These are phyloP conservation scores for Alternaria brassicae DNA, from an alignment of 2,329 filamentous ascomycete species.

Conservation along the genomic window DNA sequence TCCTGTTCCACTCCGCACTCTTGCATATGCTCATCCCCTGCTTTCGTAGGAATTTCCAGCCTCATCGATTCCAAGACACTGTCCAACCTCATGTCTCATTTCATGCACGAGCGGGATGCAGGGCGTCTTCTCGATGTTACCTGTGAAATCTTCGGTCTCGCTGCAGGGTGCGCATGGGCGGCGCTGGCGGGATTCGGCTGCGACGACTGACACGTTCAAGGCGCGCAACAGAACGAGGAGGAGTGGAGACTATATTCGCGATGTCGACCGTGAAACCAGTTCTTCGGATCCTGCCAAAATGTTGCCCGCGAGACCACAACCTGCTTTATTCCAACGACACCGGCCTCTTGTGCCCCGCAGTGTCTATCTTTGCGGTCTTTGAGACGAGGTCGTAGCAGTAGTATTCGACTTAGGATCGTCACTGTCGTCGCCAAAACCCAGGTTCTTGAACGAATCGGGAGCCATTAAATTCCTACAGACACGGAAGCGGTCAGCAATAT, in stretches of 20 bases:
- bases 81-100: slow-evolving; percentile 15
- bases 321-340: slow-evolving; percentile 32
- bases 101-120: slow-evolving; percentile 2
- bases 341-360: slow-evolving; percentile 29
- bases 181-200: slow-evolving; percentile 1
- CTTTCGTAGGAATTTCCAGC: slow-evolving; percentile 1
- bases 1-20: slow-evolving; percentile 18
- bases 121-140: slow-evolving; percentile 30
- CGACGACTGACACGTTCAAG: slow-evolving; percentile 16
- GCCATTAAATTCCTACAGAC: slow-evolving; percentile 83
- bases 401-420: slow-evolving; percentile 16
- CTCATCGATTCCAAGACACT: slow-evolving; percentile 4
- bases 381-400: slow-evolving; percentile 38
- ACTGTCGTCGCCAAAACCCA: slow-evolving; percentile 74
- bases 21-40: background rate
- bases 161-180: slow-evolving; percentile 4
- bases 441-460: slow-evolving; percentile 90
- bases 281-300: slow-evolving; percentile 42
- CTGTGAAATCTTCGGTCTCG: slow-evolving; percentile 34
- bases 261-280: slow-evolving; percentile 23
- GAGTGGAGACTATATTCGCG: slow-evolving; percentile 9
- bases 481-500: slow-evolving; percentile 29
- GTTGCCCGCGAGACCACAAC: slow-evolving; percentile 19
- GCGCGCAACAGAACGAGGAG: slow-evolving; percentile 15
- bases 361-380: slow-evolving; percentile 36